Evolutionary conservation across 805 yeast genomes (phyloP).

Genomic region (Candida palmyrensis): DNA sequence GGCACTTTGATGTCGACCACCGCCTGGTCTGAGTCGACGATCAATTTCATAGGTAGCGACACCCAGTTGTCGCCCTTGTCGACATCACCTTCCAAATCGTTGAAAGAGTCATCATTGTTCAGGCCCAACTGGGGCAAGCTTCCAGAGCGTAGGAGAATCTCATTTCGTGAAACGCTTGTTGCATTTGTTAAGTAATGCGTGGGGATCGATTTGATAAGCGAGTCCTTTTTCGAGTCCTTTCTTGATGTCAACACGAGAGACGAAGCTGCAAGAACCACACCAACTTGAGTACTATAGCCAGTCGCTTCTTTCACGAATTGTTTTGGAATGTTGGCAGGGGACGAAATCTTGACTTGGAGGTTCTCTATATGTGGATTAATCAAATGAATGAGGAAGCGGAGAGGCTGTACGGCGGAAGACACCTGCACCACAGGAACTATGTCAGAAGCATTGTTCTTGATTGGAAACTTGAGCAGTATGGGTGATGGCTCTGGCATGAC

Average conservation of each 20-base stretch:
- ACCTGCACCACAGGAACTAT: constrained; percentile 23
- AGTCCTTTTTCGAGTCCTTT: constrained; percentile 14
- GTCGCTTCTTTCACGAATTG: constrained; percentile 7
- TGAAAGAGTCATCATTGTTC: constrained; percentile 13
- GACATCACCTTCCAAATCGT: constrained; percentile 2
- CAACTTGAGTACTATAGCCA: too few species aligned
- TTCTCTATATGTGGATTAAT: constrained; percentile 25
- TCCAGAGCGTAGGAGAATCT: constrained; percentile 21
- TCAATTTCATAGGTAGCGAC: constrained; percentile 24
- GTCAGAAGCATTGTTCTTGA: constrained; percentile 30
- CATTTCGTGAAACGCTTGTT: constrained; percentile 27
- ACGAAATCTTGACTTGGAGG: constrained; percentile 17
- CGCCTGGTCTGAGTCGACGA: constrained; percentile 1
- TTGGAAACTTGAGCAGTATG: constrained; percentile 22
- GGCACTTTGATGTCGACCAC: constrained; percentile 18
- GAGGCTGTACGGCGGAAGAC: constrained; percentile 14
- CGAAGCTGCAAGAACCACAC: background rate
- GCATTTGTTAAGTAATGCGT: constrained; percentile 24
- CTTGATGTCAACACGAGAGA: constrained; percentile 11
- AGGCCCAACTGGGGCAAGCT: constrained; percentile 4
- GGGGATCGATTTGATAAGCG: constrained; percentile 27
- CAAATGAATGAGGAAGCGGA: constrained; percentile 21
- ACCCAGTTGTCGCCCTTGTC: constrained; percentile 30
- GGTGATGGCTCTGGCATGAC: constrained; percentile 21
- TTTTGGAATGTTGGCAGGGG: constrained; percentile 15